Conservation (phyloP, 164 flowering plant species). For the Vitis rotundifolia region DNA sequence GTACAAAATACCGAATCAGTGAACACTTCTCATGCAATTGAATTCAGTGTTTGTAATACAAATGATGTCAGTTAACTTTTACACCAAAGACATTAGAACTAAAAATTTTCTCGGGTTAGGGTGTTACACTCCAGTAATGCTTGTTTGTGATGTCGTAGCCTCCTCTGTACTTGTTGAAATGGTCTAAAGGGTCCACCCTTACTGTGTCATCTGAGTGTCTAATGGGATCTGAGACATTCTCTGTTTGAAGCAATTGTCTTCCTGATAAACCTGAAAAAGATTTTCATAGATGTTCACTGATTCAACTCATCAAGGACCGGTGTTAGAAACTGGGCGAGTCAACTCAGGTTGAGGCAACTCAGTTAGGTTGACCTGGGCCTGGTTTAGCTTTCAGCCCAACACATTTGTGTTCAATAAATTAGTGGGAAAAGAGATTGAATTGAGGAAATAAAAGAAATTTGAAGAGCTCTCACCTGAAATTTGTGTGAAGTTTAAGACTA, state of each 20-base stretch:
- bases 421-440: background rate
- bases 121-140: constrained; percentile 89
- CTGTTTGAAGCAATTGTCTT: constrained; percentile 28
- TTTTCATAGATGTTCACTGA: background rate
- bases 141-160: constrained; percentile 78
- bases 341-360: too few relatives aligned
- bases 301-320: background rate
- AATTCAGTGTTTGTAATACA: too few relatives aligned
- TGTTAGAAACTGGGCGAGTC: too few relatives aligned
- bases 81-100: background rate
- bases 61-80: background rate
- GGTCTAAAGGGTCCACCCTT: constrained; percentile 73
- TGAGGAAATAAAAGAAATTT: background rate
- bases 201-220: constrained; percentile 44
- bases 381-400: too few relatives aligned
- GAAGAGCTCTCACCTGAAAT: background rate
- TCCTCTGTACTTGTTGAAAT: constrained; percentile 74
- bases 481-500: constrained; percentile 11
- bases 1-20: constrained; percentile 14
- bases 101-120: background rate
- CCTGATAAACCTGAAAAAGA: constrained; percentile 20
- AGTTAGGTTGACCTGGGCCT: too few relatives aligned
- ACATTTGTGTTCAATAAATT: background rate
- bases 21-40: too few relatives aligned
- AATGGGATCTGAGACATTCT: constrained; percentile 22